phyloP scores from a whole-genome alignment of 345 rosid species.

The Chamaenerion angustifolium region DNA sequence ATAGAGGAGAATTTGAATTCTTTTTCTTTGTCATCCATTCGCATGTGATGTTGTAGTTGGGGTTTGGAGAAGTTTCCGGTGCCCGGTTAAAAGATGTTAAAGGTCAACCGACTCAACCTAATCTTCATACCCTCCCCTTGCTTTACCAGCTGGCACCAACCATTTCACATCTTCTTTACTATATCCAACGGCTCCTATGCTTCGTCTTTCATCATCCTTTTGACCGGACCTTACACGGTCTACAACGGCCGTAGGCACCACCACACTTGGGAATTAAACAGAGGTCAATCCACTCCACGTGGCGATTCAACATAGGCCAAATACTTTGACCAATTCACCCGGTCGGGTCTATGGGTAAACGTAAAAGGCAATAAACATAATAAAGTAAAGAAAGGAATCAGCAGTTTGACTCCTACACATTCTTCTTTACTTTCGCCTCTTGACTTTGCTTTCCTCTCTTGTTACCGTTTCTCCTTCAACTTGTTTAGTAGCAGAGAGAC shows the following conservation, averaged over 20 bases:
- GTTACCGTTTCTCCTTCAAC: conserved; percentile 2
- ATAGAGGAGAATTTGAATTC: too few relatives aligned
- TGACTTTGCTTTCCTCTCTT: not conserved
- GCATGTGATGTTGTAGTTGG: too few relatives aligned
- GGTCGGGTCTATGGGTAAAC: too few relatives aligned
- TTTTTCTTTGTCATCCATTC: too few relatives aligned
- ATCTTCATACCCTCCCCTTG: too few relatives aligned
- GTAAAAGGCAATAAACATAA: too few relatives aligned
- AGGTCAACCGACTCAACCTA: conserved; percentile 55
- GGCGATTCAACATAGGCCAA: conserved; percentile 5
- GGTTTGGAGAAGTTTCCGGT: conserved; percentile 19
- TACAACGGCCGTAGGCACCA: too few relatives aligned
- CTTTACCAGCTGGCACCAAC: conserved; percentile 25
- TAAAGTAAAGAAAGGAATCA: conserved; percentile 6
- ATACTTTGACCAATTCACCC: conserved; percentile 17
- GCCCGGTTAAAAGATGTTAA: conserved; percentile 28
- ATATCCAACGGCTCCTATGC: conserved; percentile 30
- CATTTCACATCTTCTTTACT: conserved; percentile 11
- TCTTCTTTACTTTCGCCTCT: not conserved
- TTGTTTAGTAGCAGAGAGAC: conserved; percentile 1
- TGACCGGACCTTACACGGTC: too few relatives aligned
- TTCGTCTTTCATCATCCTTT: conserved; percentile 7
- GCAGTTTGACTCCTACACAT: conserved; percentile 26
- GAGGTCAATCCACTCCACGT: conserved; percentile 33
- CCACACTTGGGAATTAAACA: too few relatives aligned